A percentile compares a stretch with the other conserved stretches of the same genome.
Evolutionary conservation across 225 moss, liverwort and hornwort genomes (phyloP).

Genomic region (Pseudoscleropodium purum): DNA sequence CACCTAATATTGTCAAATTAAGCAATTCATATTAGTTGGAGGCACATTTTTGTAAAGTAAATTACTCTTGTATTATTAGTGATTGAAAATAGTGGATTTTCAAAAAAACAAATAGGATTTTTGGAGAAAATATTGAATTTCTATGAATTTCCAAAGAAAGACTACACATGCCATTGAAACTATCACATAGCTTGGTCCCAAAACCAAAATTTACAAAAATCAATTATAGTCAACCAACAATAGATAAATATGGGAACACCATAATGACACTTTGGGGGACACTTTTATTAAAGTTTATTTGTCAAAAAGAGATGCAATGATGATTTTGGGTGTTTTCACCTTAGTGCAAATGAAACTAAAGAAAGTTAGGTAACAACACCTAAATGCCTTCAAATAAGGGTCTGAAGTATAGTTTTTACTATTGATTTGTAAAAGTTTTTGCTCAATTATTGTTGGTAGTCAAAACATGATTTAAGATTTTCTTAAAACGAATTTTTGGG

Average conservation of each 20-base stretch:
- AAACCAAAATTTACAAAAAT: not conserved
- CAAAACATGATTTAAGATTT: not conserved
- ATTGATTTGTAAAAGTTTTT: not conserved
- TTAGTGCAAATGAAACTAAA: not conserved
- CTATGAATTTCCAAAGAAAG: not conserved
- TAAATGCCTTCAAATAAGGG: accelerated
- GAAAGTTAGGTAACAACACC: too few relatives aligned
- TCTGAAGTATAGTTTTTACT: not conserved
- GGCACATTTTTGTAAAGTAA: not conserved
- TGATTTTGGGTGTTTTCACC: accelerated
- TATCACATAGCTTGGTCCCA: accelerated
- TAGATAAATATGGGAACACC: accelerated
- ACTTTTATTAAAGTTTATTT: not conserved
- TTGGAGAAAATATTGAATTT: not conserved
- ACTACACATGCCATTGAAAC: accelerated
- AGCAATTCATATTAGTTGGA: not conserved
- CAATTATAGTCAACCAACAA: accelerated
- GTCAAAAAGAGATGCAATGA: accelerated
- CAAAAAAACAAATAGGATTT: accelerated
- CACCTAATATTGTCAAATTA: not conserved
- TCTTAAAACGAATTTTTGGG: accelerated
- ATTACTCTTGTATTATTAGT: too few relatives aligned
- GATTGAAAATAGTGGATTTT: not conserved
- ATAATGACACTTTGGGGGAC: not conserved
- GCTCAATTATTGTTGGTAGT: not conserved